These are phyloP conservation scores for Amniculicola lignicola DNA, from an alignment of 495 filamentous ascomycete genomes.

Conservation along the genomic window DNA sequence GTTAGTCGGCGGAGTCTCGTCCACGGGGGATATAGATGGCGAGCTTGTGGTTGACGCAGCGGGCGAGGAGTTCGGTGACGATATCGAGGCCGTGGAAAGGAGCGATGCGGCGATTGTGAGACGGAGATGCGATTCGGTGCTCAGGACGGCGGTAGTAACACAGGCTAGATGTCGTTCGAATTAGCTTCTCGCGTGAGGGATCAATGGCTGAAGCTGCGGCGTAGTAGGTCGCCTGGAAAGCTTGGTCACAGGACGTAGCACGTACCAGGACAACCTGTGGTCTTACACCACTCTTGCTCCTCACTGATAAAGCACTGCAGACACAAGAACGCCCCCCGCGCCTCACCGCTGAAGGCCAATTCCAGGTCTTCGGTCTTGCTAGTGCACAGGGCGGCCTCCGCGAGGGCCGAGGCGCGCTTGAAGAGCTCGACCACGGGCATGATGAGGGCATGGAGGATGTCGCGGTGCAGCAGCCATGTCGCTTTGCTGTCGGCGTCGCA, in stretches of 20 bases:
- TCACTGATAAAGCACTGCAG: constrained; percentile 58
- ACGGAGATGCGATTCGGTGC: constrained; percentile 59
- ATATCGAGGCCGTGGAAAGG: constrained; percentile 46
- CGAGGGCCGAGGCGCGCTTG: constrained; percentile 51
- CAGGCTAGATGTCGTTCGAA: too few species aligned
- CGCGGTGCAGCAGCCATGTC: constrained; percentile 52
- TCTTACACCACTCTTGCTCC: constrained; percentile 58
- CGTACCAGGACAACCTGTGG: constrained; percentile 52
- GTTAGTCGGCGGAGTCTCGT: constrained; percentile 39
- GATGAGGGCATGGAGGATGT: constrained; percentile 59
- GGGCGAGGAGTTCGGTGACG: constrained; percentile 27
- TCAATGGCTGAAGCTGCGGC: too few species aligned
- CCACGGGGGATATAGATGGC: not conserved
- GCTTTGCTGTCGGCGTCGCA: constrained; percentile 43
- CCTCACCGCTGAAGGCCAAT: constrained; percentile 57
- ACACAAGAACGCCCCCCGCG: constrained; percentile 59
- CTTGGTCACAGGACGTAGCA: too few species aligned
- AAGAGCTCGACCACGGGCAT: constrained; percentile 58
- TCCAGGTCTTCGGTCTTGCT: constrained; percentile 53
- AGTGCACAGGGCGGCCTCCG: constrained; percentile 47
- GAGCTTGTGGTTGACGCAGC: constrained; percentile 4
- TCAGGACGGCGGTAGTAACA: constrained; percentile 52
- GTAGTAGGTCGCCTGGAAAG: too few species aligned
- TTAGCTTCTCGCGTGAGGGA: too few species aligned
- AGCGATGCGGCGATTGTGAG: constrained; percentile 55